phyloP scores from a whole-genome alignment of 805 yeast genomes.

The Yarrowia sp. region DNA sequence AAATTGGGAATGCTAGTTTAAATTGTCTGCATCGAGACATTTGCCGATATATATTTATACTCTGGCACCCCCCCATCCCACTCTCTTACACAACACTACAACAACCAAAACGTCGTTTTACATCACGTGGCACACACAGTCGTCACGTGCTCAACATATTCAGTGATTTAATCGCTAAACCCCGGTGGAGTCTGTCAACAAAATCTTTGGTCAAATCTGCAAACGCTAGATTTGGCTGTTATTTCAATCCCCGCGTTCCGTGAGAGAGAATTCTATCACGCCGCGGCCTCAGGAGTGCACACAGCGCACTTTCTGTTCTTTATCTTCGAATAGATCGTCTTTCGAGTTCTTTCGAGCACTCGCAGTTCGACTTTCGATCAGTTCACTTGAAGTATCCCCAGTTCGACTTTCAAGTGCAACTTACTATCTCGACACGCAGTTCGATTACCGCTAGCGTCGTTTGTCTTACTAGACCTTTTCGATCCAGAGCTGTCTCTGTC shows the following conservation, averaged over 20 bases:
- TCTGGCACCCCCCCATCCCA: background rate
- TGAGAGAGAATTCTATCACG: background rate
- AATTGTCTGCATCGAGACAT: conserved; percentile 16
- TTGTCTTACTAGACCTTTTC: background rate
- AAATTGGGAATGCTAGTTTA: conserved; percentile 20
- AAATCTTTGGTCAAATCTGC: background rate
- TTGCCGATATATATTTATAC: conserved; percentile 17
- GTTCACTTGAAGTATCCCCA: too few species aligned
- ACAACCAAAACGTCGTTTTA: background rate
- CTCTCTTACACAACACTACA: background rate
- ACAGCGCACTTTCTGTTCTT: too few species aligned
- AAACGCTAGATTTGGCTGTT: background rate
- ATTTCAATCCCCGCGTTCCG: background rate
- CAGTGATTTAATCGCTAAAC: conserved; percentile 22
- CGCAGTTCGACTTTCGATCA: background rate
- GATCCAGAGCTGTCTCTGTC: too few species aligned
- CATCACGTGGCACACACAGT: background rate
- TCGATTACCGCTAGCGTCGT: background rate
- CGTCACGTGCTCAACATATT: background rate
- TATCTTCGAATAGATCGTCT: too few species aligned
- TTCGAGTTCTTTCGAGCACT: too few species aligned
- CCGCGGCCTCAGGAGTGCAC: too few species aligned
- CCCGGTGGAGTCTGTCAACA: conserved; percentile 26
- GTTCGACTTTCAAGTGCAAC: too few species aligned
- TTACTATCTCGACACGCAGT: too few species aligned